Evolutionary conservation across 176 grass and related monocot genomes (phyloP).

Genomic region (Oryza meyeriana): DNA sequence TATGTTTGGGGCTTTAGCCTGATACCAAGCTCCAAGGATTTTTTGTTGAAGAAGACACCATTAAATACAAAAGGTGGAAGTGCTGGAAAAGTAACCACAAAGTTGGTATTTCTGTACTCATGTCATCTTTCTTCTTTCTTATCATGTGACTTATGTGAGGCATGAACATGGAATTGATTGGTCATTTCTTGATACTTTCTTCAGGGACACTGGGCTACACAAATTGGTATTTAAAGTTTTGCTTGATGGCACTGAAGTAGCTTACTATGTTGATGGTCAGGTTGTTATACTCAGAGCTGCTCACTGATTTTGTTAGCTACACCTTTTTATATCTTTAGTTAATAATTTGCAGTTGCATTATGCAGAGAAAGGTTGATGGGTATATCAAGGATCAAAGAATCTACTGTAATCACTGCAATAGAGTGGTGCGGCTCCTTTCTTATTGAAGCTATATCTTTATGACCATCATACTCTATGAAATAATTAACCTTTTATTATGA

Average conservation of each 20-base stretch:
- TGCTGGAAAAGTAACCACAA: slow-evolving; percentile 74
- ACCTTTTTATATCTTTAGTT: slow-evolving; percentile 3
- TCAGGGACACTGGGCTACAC: slow-evolving; percentile 69
- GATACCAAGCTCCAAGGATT: slow-evolving; percentile 37
- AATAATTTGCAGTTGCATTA: slow-evolving; percentile 29
- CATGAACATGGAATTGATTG: slow-evolving; percentile 25
- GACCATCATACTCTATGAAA: neutral
- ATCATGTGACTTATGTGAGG: neutral
- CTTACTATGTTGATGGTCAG: slow-evolving; percentile 78
- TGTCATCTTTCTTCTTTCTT: slow-evolving; percentile 1
- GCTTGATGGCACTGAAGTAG: slow-evolving; percentile 85
- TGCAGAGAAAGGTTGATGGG: slow-evolving; percentile 79
- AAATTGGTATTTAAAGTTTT: slow-evolving; percentile 82
- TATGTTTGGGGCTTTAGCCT: slow-evolving; percentile 22
- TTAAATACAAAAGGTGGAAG: slow-evolving; percentile 51
- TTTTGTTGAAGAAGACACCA: slow-evolving; percentile 41
- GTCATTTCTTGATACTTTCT: slow-evolving; percentile 14
- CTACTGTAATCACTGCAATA: slow-evolving; percentile 86
- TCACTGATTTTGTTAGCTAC: slow-evolving; percentile 11
- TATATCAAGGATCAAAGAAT: slow-evolving; percentile 97
- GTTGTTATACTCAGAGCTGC: slow-evolving; percentile 45
- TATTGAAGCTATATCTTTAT: neutral
- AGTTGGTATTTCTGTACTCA: slow-evolving; percentile 49
- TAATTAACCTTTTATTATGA: slow-evolving; percentile 30
- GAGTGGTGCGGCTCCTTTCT: slow-evolving; percentile 58